Evolutionary conservation across 2,329 filamentous ascomycete species (phyloP), one percentile per base, ranked within the genome.

Genomic region (Arthrinium puccinioides): DNA sequence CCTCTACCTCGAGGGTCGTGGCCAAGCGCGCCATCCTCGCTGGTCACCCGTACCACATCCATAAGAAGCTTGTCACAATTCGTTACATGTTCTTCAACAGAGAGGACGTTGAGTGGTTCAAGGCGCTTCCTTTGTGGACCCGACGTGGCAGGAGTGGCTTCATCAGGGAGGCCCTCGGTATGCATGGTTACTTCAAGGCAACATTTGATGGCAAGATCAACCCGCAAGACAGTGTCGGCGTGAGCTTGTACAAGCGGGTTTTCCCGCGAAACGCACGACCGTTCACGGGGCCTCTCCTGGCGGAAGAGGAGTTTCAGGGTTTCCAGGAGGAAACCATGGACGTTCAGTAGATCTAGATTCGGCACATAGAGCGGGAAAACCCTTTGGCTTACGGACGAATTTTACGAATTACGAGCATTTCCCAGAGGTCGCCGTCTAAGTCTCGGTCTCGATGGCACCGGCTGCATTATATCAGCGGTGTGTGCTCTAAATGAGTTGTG

Each of bases 51-150:
- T 96, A 87, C 74, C 95, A 98, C 68, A 98, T 98, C 60, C 87
- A 98, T 77, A 96, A 95, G 75, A 88, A 84, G 63, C 72, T 98
- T 18, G 92, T 98, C 42, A 98, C 94, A 1, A 82, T 98, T 32
- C 83, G 92, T 21, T 98, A 98, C 74, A 98, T 98, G 94, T 98
- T 98, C 74, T 98, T 98, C 79, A 94, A 90, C 69, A 72, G 84
- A 33, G 87, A 90, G 53, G 94, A 98, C 48, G 87, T 98, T 21
- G 79, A 85, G 49, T 98, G 92, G 89, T 98, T 97, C 76, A 94
- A 95, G 69, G 90, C 90, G 1, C 61, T 98, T 56, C 90, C 92
- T 42, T 64, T 98, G 45, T 98, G 90, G 89, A 98, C 92, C 5
- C 86, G 79, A 66, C 69, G 90, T 21, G 92, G 92, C 6, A 73